A percentile compares a stretch with the other conserved stretches of the same genome.
Evolutionary conservation across 2,329 filamentous ascomycete species (phyloP).

Genomic region (Mariannaea sp.): DNA sequence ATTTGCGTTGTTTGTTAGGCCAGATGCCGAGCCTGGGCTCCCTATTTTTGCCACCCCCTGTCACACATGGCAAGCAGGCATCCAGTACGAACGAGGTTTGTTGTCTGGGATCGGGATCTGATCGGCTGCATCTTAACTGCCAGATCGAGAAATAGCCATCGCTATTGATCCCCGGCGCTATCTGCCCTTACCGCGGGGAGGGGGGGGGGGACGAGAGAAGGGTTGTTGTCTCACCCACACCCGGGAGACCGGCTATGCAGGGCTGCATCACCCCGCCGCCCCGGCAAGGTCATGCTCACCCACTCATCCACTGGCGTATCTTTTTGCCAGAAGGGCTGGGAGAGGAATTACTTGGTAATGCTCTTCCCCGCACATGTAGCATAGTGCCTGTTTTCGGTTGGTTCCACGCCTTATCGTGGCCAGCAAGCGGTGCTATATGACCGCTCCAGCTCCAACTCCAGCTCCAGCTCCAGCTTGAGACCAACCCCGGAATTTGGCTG

Average conservation of each 20-base stretch:
- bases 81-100: too few relatives aligned
- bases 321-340: constrained; percentile 4
- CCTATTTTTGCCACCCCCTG: background rate
- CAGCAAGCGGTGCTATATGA: constrained; percentile 15
- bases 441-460: background rate
- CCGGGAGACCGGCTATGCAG: constrained; percentile 9
- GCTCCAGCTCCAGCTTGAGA: background rate
- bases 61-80: constrained; percentile 3
- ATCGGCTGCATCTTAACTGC: constrained; percentile 17
- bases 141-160: constrained; percentile 20
- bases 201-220: too few relatives aligned
- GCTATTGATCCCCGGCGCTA: constrained; percentile 9
- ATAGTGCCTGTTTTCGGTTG: constrained; percentile 19
- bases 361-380: constrained; percentile 17
- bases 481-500: background rate
- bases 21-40: too few relatives aligned
- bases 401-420: constrained; percentile 5
- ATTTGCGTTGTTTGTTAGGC: too few relatives aligned
- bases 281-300: background rate
- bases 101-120: constrained; percentile 2
- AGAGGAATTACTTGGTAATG: too few relatives aligned
- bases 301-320: background rate
- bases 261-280: constrained; percentile 12
- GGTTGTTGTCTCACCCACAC: constrained; percentile 8
- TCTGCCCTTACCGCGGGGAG: background rate